Evolutionary conservation across 78 protist species (phyloP).

Genomic region (slime mould (Dictyostelium discoideum)): DNA sequence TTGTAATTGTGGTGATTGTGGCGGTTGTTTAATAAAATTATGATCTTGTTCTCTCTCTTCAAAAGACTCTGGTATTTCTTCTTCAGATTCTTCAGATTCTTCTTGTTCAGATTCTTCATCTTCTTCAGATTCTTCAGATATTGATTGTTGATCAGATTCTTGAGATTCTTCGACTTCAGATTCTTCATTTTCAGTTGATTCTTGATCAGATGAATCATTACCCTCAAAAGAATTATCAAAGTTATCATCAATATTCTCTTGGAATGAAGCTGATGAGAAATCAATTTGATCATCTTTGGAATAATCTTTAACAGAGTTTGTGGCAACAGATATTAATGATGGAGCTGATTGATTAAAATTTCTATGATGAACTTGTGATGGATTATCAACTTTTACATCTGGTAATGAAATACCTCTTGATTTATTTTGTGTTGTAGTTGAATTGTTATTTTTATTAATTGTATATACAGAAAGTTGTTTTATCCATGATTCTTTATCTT

Average conservation of each 20-base stretch:
- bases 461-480: background rate
- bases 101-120: background rate
- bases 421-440: background rate
- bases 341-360: slow-evolving; percentile 76
- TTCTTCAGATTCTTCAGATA: background rate
- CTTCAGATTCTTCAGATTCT: background rate
- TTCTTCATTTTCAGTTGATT: background rate
- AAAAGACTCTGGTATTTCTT: background rate
- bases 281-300: slow-evolving; percentile 5
- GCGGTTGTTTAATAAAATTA: background rate
- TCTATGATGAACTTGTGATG: slow-evolving; percentile 35
- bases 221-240: background rate
- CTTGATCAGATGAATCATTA: background rate
- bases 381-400: background rate
- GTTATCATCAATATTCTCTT: background rate
- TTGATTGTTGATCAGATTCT: background rate
- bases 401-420: slow-evolving; percentile 30
- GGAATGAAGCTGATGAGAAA: background rate
- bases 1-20: background rate
- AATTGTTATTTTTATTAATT: background rate
- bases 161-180: background rate
- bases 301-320: background rate
- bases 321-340: slow-evolving; percentile 6
- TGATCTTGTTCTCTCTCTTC: background rate
- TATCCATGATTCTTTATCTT: slow-evolving; percentile 21